Conservation (phyloP, 2,329 filamentous ascomycete species). For the Ophioceras dolichostomum region DNA sequence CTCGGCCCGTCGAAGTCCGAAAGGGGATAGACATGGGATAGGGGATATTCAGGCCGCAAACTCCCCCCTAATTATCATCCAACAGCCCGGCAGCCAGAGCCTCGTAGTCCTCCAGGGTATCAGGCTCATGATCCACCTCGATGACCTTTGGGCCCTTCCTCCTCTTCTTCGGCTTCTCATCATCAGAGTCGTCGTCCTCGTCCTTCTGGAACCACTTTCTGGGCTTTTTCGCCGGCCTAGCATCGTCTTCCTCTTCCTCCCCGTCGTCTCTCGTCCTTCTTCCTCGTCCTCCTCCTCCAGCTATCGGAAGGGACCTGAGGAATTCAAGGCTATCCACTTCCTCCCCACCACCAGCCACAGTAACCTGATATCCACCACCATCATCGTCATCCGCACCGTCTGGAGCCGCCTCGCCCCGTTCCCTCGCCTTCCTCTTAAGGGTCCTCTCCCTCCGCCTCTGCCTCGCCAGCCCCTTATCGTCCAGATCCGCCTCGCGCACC, state of each 20-base stretch:
- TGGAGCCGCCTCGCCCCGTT: slow-evolving; percentile 25
- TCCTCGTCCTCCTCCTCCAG: slow-evolving; percentile 26
- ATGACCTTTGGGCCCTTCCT: slow-evolving; percentile 41
- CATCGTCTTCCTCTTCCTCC: slow-evolving; percentile 17
- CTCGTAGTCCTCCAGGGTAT: slow-evolving; percentile 71
- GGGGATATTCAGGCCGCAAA: too few relatives aligned
- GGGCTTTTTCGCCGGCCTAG: slow-evolving; percentile 45
- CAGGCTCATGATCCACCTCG: slow-evolving; percentile 54
- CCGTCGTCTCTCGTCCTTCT: too few relatives aligned
- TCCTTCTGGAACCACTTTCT: slow-evolving; percentile 75
- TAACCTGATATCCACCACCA: too few relatives aligned
- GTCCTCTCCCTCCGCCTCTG: slow-evolving; percentile 67
- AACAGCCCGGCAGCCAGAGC: slow-evolving; percentile 63
- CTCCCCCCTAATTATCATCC: slow-evolving; percentile 23
- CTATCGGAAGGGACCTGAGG: slow-evolving; percentile 43
- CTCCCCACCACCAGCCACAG: too few relatives aligned
- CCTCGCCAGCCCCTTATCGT: slow-evolving; percentile 71
- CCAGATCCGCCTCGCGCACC: slow-evolving; percentile 62
- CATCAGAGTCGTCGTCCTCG: slow-evolving; percentile 47
- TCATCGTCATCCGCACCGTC: slow-evolving; percentile 16
- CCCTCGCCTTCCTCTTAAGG: slow-evolving; percentile 59
- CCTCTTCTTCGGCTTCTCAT: slow-evolving; percentile 29
- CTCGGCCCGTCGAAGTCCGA: too few relatives aligned
- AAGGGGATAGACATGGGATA: too few relatives aligned
- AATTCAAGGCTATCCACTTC: slow-evolving; percentile 47